Evolutionary conservation across 495 filamentous ascomycete species (phyloP), one percentile per base, ranked within the genome.

Genomic region (Lepraria neglecta): DNA sequence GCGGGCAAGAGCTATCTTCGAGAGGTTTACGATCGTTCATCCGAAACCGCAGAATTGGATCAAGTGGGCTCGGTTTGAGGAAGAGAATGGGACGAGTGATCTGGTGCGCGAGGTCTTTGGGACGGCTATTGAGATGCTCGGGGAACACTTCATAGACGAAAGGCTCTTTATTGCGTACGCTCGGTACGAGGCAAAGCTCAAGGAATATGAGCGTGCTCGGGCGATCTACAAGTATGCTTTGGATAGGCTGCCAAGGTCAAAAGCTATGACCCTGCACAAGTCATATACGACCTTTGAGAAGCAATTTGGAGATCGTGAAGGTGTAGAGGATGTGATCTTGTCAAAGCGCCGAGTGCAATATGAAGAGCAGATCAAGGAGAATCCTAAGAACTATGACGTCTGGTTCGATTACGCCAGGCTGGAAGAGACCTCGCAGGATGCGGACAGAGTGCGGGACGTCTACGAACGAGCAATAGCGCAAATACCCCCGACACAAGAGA

Each of bases 381-480:
- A 92, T 65, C 84, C 89, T 0, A 88, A 91, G 65, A 95, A 95
- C 71, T 98, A 97, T 77, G 94, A 98, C 69, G 79, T 85, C 56
- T 98, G 94, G 94, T 90, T 98, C 65, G 92, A 97, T 72, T 96
- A 91, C 76, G 91, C 91, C 17, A 82, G 92, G 10, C 75, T 98
- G 11, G 94, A 98, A 68, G 94, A 98, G 70, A 83, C 80, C 1
- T 80, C 87, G 1, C 89, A 89, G 10, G 86, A 96, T 68, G 71
- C 83, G 1, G 90, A 95, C 57, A 81, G 87, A 10, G 86, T 96
- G 9, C 86, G 94, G 4, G 94, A 97, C 62, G 84, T 94, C 45
- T 98, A 97, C 73, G 95, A 98, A 75, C 83, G 90, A 58, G 94
- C 95, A 1, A 96, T 98, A 68, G 92, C 94, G 31, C 94, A 98